Percentiles rank a stretch among this genome's conserved stretches.
phyloP scores from a whole-genome alignment of 2,329 filamentous ascomycete species.

The Uncinocarpus reesii region DNA sequence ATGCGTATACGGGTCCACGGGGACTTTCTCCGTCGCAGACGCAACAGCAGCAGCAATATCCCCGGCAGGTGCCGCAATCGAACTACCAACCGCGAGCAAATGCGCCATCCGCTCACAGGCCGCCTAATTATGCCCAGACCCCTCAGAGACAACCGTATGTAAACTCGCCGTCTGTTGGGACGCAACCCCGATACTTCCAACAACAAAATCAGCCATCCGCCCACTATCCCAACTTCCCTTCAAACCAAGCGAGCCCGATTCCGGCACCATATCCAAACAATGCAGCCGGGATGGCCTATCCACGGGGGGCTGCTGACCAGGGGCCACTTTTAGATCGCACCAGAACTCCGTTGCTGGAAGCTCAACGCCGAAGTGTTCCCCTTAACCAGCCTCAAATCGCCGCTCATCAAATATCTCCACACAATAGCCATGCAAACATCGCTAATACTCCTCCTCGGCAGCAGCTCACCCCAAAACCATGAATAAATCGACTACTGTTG shows the following conservation, averaged over 20 bases:
- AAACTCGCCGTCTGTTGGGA: conserved; percentile 23
- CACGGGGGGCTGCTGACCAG: conserved; percentile 34
- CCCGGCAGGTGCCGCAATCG: conserved; percentile 20
- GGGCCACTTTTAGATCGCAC: conserved; percentile 31
- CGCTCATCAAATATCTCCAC: conserved; percentile 6
- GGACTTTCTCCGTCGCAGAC: conserved; percentile 25
- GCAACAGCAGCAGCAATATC: conserved; percentile 13
- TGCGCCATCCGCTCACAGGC: conserved; percentile 29
- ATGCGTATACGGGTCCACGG: conserved; percentile 25
- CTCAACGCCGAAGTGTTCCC: conserved; percentile 25
- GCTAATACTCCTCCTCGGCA: not conserved
- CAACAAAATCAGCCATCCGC: conserved; percentile 24
- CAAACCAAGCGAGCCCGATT: conserved; percentile 25
- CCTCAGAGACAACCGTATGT: conserved; percentile 29
- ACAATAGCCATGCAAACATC: conserved; percentile 8
- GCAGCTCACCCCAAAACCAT: conserved; percentile 5
- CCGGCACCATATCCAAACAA: conserved; percentile 28
- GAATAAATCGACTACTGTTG: not conserved
- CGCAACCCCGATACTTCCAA: conserved; percentile 26
- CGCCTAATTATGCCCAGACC: conserved; percentile 24
- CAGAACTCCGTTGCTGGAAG: conserved; percentile 30
- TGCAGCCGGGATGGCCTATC: conserved; percentile 27
- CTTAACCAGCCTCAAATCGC: conserved; percentile 27
- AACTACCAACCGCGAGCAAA: conserved; percentile 23
- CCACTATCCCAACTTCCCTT: conserved; percentile 23